A percentile compares a stretch with the other conserved stretches of the same genome.
Conservation (phyloP, 1,284 basidiomycete genomes). For the Ustilago tritici region DNA sequence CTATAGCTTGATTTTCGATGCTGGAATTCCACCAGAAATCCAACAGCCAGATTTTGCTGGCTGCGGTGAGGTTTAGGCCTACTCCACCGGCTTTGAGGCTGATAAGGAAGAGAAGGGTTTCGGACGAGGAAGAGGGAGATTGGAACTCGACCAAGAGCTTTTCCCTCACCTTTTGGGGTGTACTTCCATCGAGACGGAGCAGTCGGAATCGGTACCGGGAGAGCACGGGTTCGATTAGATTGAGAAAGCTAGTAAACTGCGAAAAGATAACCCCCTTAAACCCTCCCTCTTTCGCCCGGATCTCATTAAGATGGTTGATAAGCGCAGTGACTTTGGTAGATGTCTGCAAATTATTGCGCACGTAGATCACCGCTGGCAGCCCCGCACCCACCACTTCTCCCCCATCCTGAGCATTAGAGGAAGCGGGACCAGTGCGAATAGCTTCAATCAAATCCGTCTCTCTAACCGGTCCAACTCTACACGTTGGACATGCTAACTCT, state of each 20-base stretch:
- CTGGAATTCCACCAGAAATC: constrained; percentile 68
- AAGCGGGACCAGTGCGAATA: constrained; percentile 64
- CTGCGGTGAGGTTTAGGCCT: constrained; percentile 72
- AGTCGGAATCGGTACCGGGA: constrained; percentile 49
- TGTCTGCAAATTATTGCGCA: constrained; percentile 82
- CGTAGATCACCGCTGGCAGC: constrained; percentile 25
- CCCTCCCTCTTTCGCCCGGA: constrained; percentile 70
- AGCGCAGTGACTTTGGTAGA: constrained; percentile 88
- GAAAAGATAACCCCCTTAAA: constrained; percentile 70
- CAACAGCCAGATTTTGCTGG: constrained; percentile 66
- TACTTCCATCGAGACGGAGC: constrained; percentile 83
- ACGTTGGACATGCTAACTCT: constrained; percentile 71
- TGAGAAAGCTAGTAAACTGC: constrained; percentile 71
- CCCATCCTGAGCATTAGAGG: not conserved
- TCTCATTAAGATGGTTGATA: constrained; percentile 76
- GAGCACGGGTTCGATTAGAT: constrained; percentile 61
- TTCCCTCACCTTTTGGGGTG: constrained; percentile 86
- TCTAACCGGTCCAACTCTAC: constrained; percentile 69
- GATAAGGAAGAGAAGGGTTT: constrained; percentile 82
- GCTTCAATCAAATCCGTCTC: constrained; percentile 75
- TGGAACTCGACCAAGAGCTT: constrained; percentile 81
- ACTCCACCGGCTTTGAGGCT: constrained; percentile 95
- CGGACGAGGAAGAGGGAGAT: constrained; percentile 78
- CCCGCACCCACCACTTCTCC: not conserved
- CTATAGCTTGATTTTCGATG: constrained; percentile 80